Evolutionary conservation across 2,329 filamentous ascomycete species (phyloP), one percentile per base, ranked within the genome.

Genomic region (Colletotrichum graminicola): DNA sequence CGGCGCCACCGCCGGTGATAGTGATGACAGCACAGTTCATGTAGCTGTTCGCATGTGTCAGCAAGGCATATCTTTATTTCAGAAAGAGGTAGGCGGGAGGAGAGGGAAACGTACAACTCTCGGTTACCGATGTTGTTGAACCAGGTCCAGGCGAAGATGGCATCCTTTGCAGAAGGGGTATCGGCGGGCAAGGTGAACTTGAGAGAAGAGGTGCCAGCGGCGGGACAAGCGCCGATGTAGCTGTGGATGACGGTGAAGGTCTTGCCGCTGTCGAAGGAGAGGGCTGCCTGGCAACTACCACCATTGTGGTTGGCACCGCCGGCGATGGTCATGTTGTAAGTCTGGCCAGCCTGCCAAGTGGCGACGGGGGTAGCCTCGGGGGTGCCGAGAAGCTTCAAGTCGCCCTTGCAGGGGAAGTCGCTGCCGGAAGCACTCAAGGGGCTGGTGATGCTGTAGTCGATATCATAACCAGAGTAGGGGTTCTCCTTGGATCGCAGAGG

Each of bases 11-110:
- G 36, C 81, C 80, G 66, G 79, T 81, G 78, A 94, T 90, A 73
- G 87, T 89, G 75, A 95, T 87, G 62, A 88, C 85, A 10, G 93
- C 93, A 78, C 93, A 96, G 82, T 94, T 94, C 91, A 94, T 94
- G 87, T 96, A 96, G 62, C 69, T 72, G 39, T 34, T 18, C 14
- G n/a, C 16, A 12, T 12, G 14, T 16, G 47, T 72, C 36, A 72
- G 66, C 39, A 43, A 59, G 32, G 54, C 29, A 36, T 23, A 21
- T 4, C 7, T 18, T 32, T 11, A n/a, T 18, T 14, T 39, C 26
- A 36, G 21, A 6, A 23, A 55, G 57, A 32, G 10, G 29, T n/a
- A 49, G 12, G 5, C 32, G 26, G 36, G 21, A 29, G 26, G 10
- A 12, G 12, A 18, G n/a, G 11, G 16, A 16, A 5, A 69, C 69